A percentile compares a stretch with the other conserved stretches of the same genome.
phyloP scores from a whole-genome alignment of 2,329 filamentous ascomycete species.

The Davidsoniella virescens region DNA sequence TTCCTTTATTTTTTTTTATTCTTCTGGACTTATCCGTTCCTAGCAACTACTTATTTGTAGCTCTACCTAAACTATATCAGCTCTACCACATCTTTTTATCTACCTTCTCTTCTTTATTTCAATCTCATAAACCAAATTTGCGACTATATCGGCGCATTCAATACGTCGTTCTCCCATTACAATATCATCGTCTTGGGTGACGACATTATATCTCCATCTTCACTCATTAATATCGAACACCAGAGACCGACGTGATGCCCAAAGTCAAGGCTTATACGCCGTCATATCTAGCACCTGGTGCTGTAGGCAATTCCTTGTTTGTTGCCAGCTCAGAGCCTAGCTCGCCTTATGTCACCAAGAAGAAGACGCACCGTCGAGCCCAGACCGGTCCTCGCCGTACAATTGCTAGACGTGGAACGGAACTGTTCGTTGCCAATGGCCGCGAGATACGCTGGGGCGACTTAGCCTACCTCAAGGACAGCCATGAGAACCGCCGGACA shows the following conservation, averaged over 20 bases:
- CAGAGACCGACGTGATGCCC: conserved; percentile 42
- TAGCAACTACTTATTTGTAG: too few relatives aligned
- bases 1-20: too few relatives aligned
- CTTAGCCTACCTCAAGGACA: conserved; percentile 60
- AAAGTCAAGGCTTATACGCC: conserved; percentile 76
- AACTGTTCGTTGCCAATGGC: conserved; percentile 77
- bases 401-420: conserved; percentile 66
- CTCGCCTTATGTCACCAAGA: conserved; percentile 26
- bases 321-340: conserved; percentile 27
- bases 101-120: not conserved
- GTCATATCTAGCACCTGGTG: conserved; percentile 66
- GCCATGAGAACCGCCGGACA: conserved; percentile 17
- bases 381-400: conserved; percentile 40
- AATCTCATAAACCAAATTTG: not conserved
- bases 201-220: not conserved
- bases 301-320: conserved; percentile 67
- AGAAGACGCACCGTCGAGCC: conserved; percentile 21
- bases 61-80: too few relatives aligned
- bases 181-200: too few relatives aligned
- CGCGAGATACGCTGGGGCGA: conserved; percentile 89
- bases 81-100: too few relatives aligned
- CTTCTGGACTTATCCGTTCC: too few relatives aligned
- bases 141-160: too few relatives aligned
- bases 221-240: conserved; percentile 11
- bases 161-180: too few relatives aligned